phyloP scores from a whole-genome alignment of 2,329 filamentous ascomycete species.

The Colletotrichum sidae region DNA sequence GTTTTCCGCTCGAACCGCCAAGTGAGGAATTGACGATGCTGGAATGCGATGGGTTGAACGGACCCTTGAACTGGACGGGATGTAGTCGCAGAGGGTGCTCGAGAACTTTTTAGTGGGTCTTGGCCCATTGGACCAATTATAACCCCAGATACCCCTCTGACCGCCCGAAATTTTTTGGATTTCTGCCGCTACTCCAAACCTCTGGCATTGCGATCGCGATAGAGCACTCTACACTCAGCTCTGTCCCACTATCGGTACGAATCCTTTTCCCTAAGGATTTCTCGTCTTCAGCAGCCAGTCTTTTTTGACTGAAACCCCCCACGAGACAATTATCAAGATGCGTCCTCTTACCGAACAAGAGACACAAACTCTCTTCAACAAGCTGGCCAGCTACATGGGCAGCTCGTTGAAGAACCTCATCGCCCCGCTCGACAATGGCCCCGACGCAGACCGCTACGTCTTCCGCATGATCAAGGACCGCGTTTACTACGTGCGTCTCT shows the following conservation, averaged over 20 bases:
- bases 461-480: constrained; percentile 78
- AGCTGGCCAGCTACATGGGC: constrained; percentile 94
- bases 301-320: constrained; percentile 8
- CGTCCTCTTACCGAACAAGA: constrained; percentile 83
- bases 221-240: no score
- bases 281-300: background rate
- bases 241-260: constrained; percentile 18
- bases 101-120: constrained; percentile 20
- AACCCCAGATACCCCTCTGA: constrained; percentile 29
- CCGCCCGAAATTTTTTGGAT: constrained; percentile 44
- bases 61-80: constrained; percentile 15
- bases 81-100: constrained; percentile 35
- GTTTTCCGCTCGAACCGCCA: constrained; percentile 3
- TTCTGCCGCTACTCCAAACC: constrained; percentile 40
- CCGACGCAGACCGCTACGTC: constrained; percentile 81
- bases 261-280: background rate
- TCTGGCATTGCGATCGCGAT: constrained; percentile 27
- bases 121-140: constrained; percentile 41
- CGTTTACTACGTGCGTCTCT: constrained; percentile 92
- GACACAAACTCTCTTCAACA: constrained; percentile 86
- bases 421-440: constrained; percentile 74
- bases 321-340: constrained; percentile 63
- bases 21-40: constrained; percentile 33
- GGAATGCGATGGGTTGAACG: constrained; percentile 10
- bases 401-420: constrained; percentile 88